Percentiles rank a stretch among this genome's conserved stretches.
These are phyloP conservation scores for Phytopythium helicoides DNA, from an alignment of 352 stramenopile species.

Conservation along the genomic window DNA sequence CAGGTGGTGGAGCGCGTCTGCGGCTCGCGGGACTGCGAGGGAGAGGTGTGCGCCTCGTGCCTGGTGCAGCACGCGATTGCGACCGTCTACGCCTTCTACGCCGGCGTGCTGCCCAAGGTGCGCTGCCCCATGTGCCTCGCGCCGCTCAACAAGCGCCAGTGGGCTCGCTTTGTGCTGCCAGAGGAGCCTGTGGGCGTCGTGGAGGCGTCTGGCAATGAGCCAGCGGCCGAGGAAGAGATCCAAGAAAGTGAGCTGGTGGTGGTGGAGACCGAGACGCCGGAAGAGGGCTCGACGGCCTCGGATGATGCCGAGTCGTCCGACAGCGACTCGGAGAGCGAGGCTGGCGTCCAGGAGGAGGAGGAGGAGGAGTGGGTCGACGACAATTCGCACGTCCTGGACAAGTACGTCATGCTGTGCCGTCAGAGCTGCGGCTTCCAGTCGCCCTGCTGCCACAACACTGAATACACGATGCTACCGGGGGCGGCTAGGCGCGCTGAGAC, in stretches of 20 bases:
- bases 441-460: conserved; percentile 51
- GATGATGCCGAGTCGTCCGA: no score
- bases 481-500: conserved; percentile 8
- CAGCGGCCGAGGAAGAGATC: neutral
- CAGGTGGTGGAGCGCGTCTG: conserved; percentile 39
- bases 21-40: conserved; percentile 31
- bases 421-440: conserved; percentile 64
- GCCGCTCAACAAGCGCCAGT: conserved; percentile 49
- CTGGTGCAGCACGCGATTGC: conserved; percentile 49
- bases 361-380: conserved; percentile 17
- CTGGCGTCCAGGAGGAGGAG: no score
- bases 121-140: conserved; percentile 60
- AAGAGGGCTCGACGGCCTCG: no score
- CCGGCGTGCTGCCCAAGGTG: conserved; percentile 59
- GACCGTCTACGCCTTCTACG: conserved; percentile 59
- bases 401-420: conserved; percentile 53
- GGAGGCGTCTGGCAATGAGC: neutral
- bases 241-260: neutral
- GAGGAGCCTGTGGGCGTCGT: no score
- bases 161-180: conserved; percentile 35
- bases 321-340: no score
- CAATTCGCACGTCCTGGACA: conserved; percentile 47
- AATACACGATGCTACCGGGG: conserved; percentile 52
- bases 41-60: conserved; percentile 39
- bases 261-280: neutral